Base-by-base conservation (phyloP, 768 basidiomycete genomes). In the Rhodosporidiobolus sp. region DNA sequence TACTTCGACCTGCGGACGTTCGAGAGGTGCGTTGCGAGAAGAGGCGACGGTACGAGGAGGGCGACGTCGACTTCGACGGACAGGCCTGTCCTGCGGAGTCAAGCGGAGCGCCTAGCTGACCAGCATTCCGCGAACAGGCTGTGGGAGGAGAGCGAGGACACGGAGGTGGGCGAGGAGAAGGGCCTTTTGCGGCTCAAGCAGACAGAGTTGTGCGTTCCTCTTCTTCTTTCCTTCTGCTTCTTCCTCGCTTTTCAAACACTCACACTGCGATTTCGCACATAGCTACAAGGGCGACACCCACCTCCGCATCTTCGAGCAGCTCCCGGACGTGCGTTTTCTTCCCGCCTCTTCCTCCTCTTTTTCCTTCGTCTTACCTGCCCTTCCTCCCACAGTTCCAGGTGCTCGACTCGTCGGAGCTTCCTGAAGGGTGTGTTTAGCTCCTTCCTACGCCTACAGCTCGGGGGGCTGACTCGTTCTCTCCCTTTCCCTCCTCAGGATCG, bases 111-210 rank as follows among this genome's bases (percentile, higher is more conserved):
- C 38, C 8, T 43, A 43, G 38, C 38, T 43, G 38, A 43, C 38
- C 38, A 43, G 38, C 38, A 7, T 43, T 43, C 7, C 38, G 38
- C n/a, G 38, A 43, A 14, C 38, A 43, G 38, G 38, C 74, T 82
- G 74, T 77, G 76, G 63, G 59, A 76, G 22, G 79, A 81, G 69
- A 57, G 76, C 70, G 71, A 72, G 59, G 63, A 65, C 50, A 1
- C 57, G 52, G 55, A 76, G 72, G 24, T 66, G 69, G 70, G 66
- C 35, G 59, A 76, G 73, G 20, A 77, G 52, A 55, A 10, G 6
- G 72, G 81, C 1, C 69, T 82, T 62, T 75, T 82, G 79, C 28
- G 72, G 26, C 59, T 81, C 62, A 79, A 73, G 19, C 81, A 82
- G 70, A 81, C 80, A 1, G 81, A 82, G 65, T 76, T 70, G 56